Conservation (phyloP, 345 rosid genomes). For the Eucalyptus regnans region DNA sequence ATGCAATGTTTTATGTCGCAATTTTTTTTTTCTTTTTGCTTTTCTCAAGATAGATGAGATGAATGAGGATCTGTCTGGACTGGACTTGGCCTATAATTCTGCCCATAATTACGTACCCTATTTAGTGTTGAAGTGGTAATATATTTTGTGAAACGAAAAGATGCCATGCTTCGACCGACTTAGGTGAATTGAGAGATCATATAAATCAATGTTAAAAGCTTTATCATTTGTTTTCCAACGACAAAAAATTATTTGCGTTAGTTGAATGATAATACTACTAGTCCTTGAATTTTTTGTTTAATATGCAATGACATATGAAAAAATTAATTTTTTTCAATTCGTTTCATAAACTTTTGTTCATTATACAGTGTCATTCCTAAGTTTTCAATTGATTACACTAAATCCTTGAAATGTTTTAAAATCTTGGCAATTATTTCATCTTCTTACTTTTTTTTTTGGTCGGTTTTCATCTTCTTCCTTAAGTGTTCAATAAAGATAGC, state of each 20-base stretch:
- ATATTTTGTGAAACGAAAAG: too few species aligned
- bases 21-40: not conserved
- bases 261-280: not conserved
- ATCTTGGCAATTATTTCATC: not conserved
- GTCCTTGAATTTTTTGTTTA: not conserved
- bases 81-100: not conserved
- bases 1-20: not conserved
- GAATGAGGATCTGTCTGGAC: not conserved
- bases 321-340: not conserved
- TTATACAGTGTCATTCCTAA: not conserved
- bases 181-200: not conserved
- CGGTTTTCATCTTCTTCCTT: not conserved
- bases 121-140: not conserved
- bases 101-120: not conserved
- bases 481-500: not conserved
- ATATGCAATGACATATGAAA: not conserved
- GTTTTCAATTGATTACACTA: not conserved
- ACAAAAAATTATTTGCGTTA: not conserved
- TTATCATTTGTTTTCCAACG: not conserved
- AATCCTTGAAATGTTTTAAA: not conserved
- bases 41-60: not conserved
- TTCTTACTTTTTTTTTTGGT: too few species aligned
- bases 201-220: not conserved
- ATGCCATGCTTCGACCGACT: not conserved
- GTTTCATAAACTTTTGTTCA: not conserved